Evolutionary conservation across 2,329 filamentous ascomycete genomes (phyloP), one percentile per base, ranked within the genome.

Genomic region (Coniochaeta sp.): DNA sequence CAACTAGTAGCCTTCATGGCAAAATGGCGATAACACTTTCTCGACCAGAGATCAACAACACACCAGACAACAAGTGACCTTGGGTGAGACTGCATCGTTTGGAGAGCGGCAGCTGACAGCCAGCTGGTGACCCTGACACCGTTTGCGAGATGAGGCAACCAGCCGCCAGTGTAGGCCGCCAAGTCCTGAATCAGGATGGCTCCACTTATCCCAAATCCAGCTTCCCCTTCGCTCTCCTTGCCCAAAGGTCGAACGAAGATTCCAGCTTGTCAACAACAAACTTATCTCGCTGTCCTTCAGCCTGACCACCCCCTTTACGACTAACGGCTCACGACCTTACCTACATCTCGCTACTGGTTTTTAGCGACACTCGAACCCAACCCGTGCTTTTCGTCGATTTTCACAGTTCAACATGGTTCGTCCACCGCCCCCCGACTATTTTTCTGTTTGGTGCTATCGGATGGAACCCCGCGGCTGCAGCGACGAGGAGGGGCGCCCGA

Each of bases 371-470:
- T 28, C 46, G 47, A 32, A 24, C 28, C 20, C 26, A 50, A 49
- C 49, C 52, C 53, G 38, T 45, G n/a, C 48, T 47, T 40, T 40
- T 45, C 38, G 14, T 35, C 49, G 49, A 28, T n/a, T 24, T 16
- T n/a, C 49, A 42, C 30, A 24, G 14, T 50, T 22, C 35, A 53
- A 49, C 22, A 63, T 56, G 51, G 52, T 56, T 51, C 47, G 54
- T 52, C 42, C 22, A 24, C 52, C 50, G 42, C 47, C 20, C n/a
- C 32, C n/a, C 38, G 20, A 42, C 38, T 14, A 24, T 24, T 24
- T 42, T 18, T 32, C n/a, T 28, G 28, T 27, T 16, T 8, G 20
- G 12, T 22, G 26, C 26, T 28, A 20, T 20, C 26, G 27, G 28
- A 22, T 18, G 18, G 26, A 24, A 32, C 40, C 47, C 46, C 51